Percentiles rank a stretch among this genome's conserved stretches.
These are phyloP conservation scores for Phytophthora chlamydospora DNA, from an alignment of 352 stramenopile genomes.

Conservation along the genomic window DNA sequence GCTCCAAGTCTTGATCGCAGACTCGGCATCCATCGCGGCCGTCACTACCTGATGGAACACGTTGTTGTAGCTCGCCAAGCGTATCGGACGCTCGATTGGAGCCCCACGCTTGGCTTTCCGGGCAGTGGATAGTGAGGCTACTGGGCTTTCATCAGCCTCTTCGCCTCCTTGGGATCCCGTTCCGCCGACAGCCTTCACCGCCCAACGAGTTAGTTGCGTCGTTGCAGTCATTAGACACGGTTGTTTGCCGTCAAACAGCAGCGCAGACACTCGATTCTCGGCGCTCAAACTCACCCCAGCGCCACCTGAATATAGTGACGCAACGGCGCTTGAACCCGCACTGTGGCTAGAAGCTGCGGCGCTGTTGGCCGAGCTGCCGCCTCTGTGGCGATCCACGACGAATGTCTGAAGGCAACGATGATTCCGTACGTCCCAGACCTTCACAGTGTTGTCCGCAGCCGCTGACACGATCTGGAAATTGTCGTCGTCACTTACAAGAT, in stretches of 20 bases:
- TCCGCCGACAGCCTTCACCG: conserved; percentile 55
- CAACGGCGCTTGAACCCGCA: conserved; percentile 5
- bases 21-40: conserved; percentile 74
- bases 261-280: conserved; percentile 70
- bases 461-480: conserved; percentile 88
- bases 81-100: conserved; percentile 39
- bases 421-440: conserved; percentile 86
- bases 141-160: conserved; percentile 42
- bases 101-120: conserved; percentile 17
- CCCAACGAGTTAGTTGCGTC: conserved; percentile 73
- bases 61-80: conserved; percentile 74
- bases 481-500: conserved; percentile 80
- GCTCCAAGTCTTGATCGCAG: conserved; percentile 85
- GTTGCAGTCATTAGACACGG: conserved; percentile 72
- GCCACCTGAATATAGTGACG: conserved; percentile 45
- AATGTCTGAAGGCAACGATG: conserved; percentile 85
- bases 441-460: conserved; percentile 83
- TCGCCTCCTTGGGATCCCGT: conserved; percentile 47
- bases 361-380: conserved; percentile 3
- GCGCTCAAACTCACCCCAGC: conserved; percentile 29
- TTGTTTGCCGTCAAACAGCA: conserved; percentile 72
- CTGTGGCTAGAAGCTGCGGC: conserved; percentile 7
- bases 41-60: conserved; percentile 88
- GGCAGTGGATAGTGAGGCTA: not conserved
- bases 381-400: conserved; percentile 49